Evolutionary conservation across 176 grass and related monocot genomes (phyloP), one percentile per base, ranked within the genome.

Genomic region (Triticum urartu): DNA sequence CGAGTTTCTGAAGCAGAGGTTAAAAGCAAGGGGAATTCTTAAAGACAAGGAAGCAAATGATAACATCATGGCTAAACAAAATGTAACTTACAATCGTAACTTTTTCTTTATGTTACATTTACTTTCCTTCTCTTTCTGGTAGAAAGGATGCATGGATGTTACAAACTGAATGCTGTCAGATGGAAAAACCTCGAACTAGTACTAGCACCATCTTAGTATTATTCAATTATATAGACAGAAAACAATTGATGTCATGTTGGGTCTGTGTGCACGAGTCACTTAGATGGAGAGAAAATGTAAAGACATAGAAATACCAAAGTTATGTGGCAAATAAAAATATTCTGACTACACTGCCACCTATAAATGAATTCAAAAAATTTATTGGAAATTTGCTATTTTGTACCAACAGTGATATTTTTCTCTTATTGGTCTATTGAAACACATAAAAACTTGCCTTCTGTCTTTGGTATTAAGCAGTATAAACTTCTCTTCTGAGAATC

Each of bases 1-100:
- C 2, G 97, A 96, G 1, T 99, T 91, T 85, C 88, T 99, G 72
- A 99, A 89, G 87, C 82, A 94, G 79, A 94, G 78, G 75, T 79
- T 99, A 77, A 96, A 74, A 88, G 86, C 92, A 58, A 96, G 94
- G 90, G 94, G 94, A 62, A 96, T 96, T 88, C 87, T 99, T 75
- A 94, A 91, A 96, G 90, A 94, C 9, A 85, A 86, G 33, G 82
- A 14, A 81, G 9, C 63, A 77, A 94, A 91, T 85, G 88, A 81
- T 70, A 69, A 36, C 48, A 65, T 8, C 33, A 68, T 5, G 9
- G 67, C 60, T 77, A 78, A 72, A 82, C 89, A 91, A 48, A 92
- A 81, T 88, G 96, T 75, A 89, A 92, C 87, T 84, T 76, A 42
- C 86, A 71, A 62, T 50, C 80, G 48, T 68, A 85, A 42, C 45